Base-by-base conservation (phyloP, 441 rosid species). In the Oxalis stricta region DNA sequence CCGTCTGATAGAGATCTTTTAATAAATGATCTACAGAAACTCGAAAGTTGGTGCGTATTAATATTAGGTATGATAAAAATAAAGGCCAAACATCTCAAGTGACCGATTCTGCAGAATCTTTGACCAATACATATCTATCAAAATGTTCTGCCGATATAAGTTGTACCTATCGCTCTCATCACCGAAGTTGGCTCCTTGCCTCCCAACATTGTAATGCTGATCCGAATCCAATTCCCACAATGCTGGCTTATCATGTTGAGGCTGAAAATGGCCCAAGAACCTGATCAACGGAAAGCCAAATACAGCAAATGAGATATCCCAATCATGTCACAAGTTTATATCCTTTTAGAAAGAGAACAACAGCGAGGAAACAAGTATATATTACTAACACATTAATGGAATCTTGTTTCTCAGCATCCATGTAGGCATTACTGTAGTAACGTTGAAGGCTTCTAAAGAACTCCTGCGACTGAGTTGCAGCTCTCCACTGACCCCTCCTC, bases 1-100 rank as follows among this genome's bases (percentile, higher is more conserved):
- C 99, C 95, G 53, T 84, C 97, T 16, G 99, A 92, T 45, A 79
- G 56, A 43, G 97, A 87, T 70, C 99, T 79, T 72, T 76, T 87
- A 48, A 84, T 19, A 48, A 53, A 52, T 37, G 82, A 59, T 69
- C 99, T 92, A 29, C 54, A 58, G 44, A 52, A 22, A 6, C 18
- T 28, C 18, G 22, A 45, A 14, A 45, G 40, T 5, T 38, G 38
- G 34, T 18, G 15, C 31, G 35, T 61, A n/a, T n/a, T n/a, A n/a
- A n/a, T n/a, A n/a, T n/a, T n/a, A n/a, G n/a, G n/a, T n/a, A n/a
- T n/a, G n/a, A n/a, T n/a, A n/a, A n/a, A n/a, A n/a, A n/a, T n/a
- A n/a, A n/a, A n/a, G n/a, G n/a, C n/a, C n/a, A n/a, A n/a, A n/a
- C n/a, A n/a, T n/a, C n/a, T n/a, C n/a, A n/a, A n/a, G n/a, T n/a